phyloP scores from a whole-genome alignment of 352 stramenopile genomes.

The Globisporangium canariense region DNA sequence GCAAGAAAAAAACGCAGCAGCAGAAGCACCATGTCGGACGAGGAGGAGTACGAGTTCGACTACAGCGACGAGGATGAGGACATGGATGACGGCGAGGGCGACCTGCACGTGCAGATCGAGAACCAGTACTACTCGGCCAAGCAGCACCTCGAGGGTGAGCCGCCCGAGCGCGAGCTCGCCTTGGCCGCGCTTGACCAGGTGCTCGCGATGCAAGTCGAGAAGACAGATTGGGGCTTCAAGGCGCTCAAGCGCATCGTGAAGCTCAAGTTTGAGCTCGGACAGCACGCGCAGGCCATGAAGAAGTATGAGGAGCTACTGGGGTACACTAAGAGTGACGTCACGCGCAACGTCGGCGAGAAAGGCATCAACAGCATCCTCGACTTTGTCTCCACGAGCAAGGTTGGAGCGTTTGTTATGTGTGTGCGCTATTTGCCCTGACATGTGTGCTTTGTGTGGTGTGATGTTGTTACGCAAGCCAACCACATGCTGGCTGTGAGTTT shows the following conservation, averaged over 20 bases:
- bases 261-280: slow-evolving; percentile 78
- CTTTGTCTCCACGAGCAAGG: slow-evolving; percentile 87
- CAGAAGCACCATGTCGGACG: slow-evolving; percentile 51
- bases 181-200: slow-evolving; percentile 57
- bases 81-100: slow-evolving; percentile 81
- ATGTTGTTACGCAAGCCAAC: background rate
- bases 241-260: slow-evolving; percentile 94
- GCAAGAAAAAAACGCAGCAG: background rate
- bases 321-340: slow-evolving; percentile 86
- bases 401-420: slow-evolving; percentile 6
- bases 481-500: too few relatives aligned
- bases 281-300: slow-evolving; percentile 69
- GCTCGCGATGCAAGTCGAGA: slow-evolving; percentile 46
- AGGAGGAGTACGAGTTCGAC: slow-evolving; percentile 89
- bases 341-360: slow-evolving; percentile 93
- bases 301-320: slow-evolving; percentile 89
- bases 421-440: background rate
- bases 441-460: background rate
- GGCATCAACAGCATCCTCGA: slow-evolving; percentile 95
- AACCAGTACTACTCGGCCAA: slow-evolving; percentile 95
- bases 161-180: slow-evolving; percentile 31
- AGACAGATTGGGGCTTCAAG: slow-evolving; percentile 92
- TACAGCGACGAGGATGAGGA: slow-evolving; percentile 92
- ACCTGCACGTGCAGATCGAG: slow-evolving; percentile 88
- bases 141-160: slow-evolving; percentile 58